Percentiles rank a stretch among this genome's conserved stretches.
Evolutionary conservation across 2,329 filamentous ascomycete genomes (phyloP).

Genomic region (Xylariaceae sp.): DNA sequence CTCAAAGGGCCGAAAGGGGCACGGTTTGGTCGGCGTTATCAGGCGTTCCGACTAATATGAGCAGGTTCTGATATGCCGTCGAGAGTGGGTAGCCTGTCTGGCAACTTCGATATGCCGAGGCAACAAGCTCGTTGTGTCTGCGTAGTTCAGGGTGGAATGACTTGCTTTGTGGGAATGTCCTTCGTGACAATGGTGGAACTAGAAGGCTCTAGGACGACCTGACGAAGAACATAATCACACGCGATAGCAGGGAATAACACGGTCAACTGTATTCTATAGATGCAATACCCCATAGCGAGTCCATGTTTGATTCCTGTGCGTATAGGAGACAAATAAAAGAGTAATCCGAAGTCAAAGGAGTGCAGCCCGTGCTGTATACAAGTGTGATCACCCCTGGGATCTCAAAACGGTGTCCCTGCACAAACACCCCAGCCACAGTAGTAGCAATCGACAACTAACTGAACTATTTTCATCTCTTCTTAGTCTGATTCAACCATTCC

Average conservation of each 20-base stretch:
- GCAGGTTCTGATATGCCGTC: neutral
- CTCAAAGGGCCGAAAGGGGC: conserved; percentile 4
- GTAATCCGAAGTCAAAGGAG: conserved; percentile 1
- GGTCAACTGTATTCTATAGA: conserved; percentile 8
- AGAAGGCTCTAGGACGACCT: conserved; percentile 2
- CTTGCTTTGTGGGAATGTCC: conserved; percentile 2
- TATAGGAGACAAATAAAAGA: conserved; percentile 2
- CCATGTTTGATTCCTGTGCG: neutral
- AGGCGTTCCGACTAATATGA: neutral
- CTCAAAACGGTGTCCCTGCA: too few relatives aligned
- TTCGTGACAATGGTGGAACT: conserved; percentile 1
- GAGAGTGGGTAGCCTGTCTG: neutral
- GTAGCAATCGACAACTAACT: too few relatives aligned
- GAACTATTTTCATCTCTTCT: too few relatives aligned
- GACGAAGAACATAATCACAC: neutral
- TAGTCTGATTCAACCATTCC: too few relatives aligned
- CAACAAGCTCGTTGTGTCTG: neutral
- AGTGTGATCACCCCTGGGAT: too few relatives aligned
- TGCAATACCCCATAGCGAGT: conserved; percentile 9
- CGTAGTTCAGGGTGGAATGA: neutral
- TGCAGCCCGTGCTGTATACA: neutral
- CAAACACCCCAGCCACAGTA: too few relatives aligned
- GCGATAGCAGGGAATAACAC: neutral
- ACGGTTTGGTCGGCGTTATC: conserved; percentile 9
- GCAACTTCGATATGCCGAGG: neutral